Percentiles rank a stretch among this genome's conserved stretches.
Evolutionary conservation across 805 yeast genomes (phyloP).

Genomic region (Martiniozyma abietophila): DNA sequence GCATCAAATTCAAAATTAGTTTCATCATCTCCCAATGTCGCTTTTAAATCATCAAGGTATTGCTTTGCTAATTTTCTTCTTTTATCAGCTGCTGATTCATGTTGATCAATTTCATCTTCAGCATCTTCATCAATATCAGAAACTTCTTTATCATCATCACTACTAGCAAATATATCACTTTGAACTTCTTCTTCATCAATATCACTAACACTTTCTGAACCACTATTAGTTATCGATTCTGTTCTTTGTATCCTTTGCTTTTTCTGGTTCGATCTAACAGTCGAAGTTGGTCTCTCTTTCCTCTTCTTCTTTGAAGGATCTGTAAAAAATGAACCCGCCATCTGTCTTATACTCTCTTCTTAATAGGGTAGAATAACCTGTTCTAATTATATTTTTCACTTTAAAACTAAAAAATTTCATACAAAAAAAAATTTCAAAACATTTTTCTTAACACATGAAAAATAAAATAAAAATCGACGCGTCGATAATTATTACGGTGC

Average conservation of each 20-base stretch:
- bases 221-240: constrained; percentile 15
- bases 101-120: constrained; percentile 63
- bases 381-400: background rate
- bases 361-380: background rate
- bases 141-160: constrained; percentile 16
- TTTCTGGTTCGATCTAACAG: constrained; percentile 10
- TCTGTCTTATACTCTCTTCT: constrained; percentile 7
- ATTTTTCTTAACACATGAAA: background rate
- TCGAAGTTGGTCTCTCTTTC: constrained; percentile 28
- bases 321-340: constrained; percentile 57
- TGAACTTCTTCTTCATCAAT: constrained; percentile 30
- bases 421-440: background rate
- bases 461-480: background rate
- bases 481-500: background rate
- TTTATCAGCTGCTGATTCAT: constrained; percentile 85
- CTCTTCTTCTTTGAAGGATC: constrained; percentile 50
- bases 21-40: constrained; percentile 25
- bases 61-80: constrained; percentile 91
- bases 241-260: constrained; percentile 13
- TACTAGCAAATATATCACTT: constrained; percentile 22
- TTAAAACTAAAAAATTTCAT: background rate
- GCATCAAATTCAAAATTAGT: constrained; percentile 65
- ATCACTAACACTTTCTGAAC: constrained; percentile 25
- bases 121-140: constrained; percentile 31
- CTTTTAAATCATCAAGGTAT: constrained; percentile 73